These are phyloP conservation scores for Tylopilus sp. DNA, from an alignment of 1,284 basidiomycete species.

Conservation along the genomic window DNA sequence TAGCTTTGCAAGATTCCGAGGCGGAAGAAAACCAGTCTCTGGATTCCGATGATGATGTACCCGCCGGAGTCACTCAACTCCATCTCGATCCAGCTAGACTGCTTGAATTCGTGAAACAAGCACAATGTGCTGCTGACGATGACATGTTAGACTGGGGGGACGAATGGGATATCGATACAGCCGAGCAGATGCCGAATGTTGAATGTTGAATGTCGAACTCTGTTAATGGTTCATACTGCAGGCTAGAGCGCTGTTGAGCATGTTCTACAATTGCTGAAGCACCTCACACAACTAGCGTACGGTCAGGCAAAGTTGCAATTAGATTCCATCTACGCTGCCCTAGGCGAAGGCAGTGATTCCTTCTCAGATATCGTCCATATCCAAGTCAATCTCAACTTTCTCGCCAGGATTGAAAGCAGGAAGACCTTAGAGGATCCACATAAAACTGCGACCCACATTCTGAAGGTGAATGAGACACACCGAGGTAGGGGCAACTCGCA, in stretches of 20 bases:
- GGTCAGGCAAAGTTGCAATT: conserved; percentile 15
- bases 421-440: conserved; percentile 52
- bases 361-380: conserved; percentile 79
- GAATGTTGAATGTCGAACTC: background rate
- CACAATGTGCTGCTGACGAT: conserved; percentile 40
- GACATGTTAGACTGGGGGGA: conserved; percentile 64
- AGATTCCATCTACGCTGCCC: conserved; percentile 63
- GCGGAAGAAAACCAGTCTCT: conserved; percentile 24
- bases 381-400: conserved; percentile 87
- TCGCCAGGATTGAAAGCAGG: conserved; percentile 98
- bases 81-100: conserved; percentile 52
- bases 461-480: conserved; percentile 46
- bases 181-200: conserved; percentile 3
- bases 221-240: background rate
- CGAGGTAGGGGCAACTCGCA: conserved; percentile 91
- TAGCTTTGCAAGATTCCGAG: conserved; percentile 27
- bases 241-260: background rate
- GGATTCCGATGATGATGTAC: conserved; percentile 33
- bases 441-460: conserved; percentile 7
- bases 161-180: conserved; percentile 39
- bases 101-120: conserved; percentile 49
- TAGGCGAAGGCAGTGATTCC: background rate
- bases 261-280: conserved; percentile 5
- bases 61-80: conserved; percentile 36
- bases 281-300: conserved; percentile 1